Evolutionary conservation across 1,139 yeast genomes (phyloP), one percentile per base, ranked within the genome.

Genomic region (Scheffersomyces lignicola): DNA sequence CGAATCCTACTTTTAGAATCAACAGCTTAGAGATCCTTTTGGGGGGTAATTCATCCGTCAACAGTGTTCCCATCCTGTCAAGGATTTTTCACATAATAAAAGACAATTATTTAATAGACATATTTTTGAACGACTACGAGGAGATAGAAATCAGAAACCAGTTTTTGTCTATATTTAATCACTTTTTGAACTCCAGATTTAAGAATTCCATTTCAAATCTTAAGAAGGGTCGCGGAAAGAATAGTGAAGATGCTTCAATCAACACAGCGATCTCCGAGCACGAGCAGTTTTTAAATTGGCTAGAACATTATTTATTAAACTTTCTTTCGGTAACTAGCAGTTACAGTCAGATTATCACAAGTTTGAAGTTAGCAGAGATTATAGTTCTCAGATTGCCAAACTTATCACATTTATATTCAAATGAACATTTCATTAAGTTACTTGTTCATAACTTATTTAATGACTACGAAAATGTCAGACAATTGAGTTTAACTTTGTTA

Each of bases 381-480:
- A 23, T 33, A n/a, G 11, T 23, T n/a, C 14, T 10, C 4, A 29
- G 21, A 24, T 23, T 22, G 13, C 17, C 24, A 13, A 14, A 22
- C 3, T 5, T 26, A 15, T 10, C 29, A 5, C n/a, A 11, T 3
- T 26, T 26, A 11, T 26, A 26, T 16, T 4, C 6, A 7, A 26
- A 32, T 18, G 63, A 65, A 14, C 39, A 43, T 1, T 44, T 77
- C 8, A 52, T 74, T 1, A 61, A 79, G 29, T 51, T 77, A 10
- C 56, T 88, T 29, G 58, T 84, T 17, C 83, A 82, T 45, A 77
- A 78, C 35, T 63, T 86, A 13, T 65, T 80, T 31, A 83, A 83
- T 51, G 82, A 83, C 39, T 89, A 80, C 54, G 89, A 85, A 39
- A 96, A 87, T 51, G 72, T 88, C 8, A 69, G 97, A 41, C 67